Percentiles rank a stretch among this genome's conserved stretches.
These are phyloP conservation scores for Ambrosia artemisiifolia DNA, from an alignment of 129 eudicot genomes.

Conservation along the genomic window DNA sequence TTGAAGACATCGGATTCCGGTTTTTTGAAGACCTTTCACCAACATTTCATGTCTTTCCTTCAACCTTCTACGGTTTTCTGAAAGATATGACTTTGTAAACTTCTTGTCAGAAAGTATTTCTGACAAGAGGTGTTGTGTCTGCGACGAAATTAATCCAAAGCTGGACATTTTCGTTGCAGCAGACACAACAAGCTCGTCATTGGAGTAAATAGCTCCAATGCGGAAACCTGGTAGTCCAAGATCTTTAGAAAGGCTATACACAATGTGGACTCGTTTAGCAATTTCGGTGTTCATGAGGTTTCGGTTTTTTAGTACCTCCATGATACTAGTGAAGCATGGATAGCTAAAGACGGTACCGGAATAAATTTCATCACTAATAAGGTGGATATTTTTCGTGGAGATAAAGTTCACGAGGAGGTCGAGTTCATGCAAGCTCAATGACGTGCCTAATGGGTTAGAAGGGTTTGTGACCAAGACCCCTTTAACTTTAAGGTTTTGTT, in stretches of 20 bases:
- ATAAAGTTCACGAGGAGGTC: constrained; percentile 62
- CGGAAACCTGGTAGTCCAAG: constrained; percentile 96
- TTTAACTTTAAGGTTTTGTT: constrained; percentile 69
- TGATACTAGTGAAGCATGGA: constrained; percentile 61
- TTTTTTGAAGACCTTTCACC: constrained; percentile 48
- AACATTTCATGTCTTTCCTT: constrained; percentile 54
- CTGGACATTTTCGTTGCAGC: constrained; percentile 98
- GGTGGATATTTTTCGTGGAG: constrained; percentile 55
- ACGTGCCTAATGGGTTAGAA: constrained; percentile 85
- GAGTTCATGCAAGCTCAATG: constrained; percentile 62
- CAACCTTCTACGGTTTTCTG: constrained; percentile 58
- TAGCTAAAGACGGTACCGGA: constrained; percentile 79
- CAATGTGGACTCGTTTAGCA: constrained; percentile 70
- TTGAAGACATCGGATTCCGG: constrained; percentile 65
- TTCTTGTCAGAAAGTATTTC: constrained; percentile 71
- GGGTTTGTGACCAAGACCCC: constrained; percentile 92
- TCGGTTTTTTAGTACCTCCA: constrained; percentile 55
- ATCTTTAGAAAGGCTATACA: constrained; percentile 84
- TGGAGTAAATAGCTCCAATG: constrained; percentile 86
- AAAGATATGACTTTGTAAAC: constrained; percentile 53
- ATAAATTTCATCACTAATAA: constrained; percentile 84
- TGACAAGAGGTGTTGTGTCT: constrained; percentile 77
- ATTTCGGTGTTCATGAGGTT: constrained; percentile 43
- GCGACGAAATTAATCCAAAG: constrained; percentile 81
- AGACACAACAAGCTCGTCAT: constrained; percentile 51